Percentiles rank a stretch among this genome's conserved stretches.
Conservation (phyloP, 768 basidiomycete genomes). For the Boletus rubroflammeus region DNA sequence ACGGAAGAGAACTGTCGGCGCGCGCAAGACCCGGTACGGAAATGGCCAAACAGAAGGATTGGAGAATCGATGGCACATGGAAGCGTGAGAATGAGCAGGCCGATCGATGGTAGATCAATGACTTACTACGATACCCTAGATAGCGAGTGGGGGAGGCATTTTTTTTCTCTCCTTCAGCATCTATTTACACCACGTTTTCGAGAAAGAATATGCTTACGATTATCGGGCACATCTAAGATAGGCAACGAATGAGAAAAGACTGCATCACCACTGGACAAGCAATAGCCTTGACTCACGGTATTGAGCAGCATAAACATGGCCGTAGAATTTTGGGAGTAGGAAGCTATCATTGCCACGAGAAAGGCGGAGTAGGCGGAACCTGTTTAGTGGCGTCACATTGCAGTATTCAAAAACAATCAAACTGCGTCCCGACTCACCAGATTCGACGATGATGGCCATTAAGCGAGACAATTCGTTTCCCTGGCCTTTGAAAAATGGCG, state of each 20-base stretch:
- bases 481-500: background rate
- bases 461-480: background rate
- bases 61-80: background rate
- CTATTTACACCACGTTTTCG: background rate
- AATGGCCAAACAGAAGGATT: slow-evolving; percentile 2
- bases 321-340: background rate
- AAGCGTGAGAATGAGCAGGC: background rate
- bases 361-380: background rate
- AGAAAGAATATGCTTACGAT: background rate
- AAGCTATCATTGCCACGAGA: background rate
- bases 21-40: slow-evolving; percentile 11
- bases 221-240: background rate
- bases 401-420: background rate
- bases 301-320: background rate
- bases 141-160: background rate
- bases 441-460: background rate
- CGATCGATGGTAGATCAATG: background rate
- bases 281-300: background rate
- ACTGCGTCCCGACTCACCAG: background rate
- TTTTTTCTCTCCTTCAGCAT: background rate
- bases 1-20: background rate
- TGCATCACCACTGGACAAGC: background rate
- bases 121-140: background rate
- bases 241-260: background rate
- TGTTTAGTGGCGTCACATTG: background rate